These are phyloP conservation scores for Epichloe brachyelytri DNA, from an alignment of 2,329 filamentous ascomycete species.

Conservation along the genomic window DNA sequence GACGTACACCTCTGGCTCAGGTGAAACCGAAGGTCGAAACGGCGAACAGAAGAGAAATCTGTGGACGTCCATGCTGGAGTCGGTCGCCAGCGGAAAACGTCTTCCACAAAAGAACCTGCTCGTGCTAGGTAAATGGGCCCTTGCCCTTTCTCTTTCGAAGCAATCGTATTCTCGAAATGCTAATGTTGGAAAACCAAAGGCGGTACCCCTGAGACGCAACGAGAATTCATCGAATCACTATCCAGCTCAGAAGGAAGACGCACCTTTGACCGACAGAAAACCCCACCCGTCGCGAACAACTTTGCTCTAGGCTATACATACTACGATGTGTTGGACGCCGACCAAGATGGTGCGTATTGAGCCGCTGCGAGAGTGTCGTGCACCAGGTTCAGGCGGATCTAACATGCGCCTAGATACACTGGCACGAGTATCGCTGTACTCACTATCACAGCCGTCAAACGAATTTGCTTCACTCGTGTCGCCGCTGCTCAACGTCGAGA, in stretches of 20 bases:
- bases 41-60: slow-evolving; percentile 74
- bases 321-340: slow-evolving; percentile 83
- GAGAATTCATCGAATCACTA: slow-evolving; percentile 64
- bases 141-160: not conserved
- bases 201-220: slow-evolving; percentile 69
- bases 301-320: slow-evolving; percentile 93
- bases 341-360: slow-evolving; percentile 67
- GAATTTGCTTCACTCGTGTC: slow-evolving; percentile 73
- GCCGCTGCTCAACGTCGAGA: slow-evolving; percentile 71
- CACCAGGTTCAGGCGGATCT: slow-evolving; percentile 7
- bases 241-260: slow-evolving; percentile 41
- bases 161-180: not conserved
- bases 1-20: slow-evolving; percentile 44
- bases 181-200: slow-evolving; percentile 32
- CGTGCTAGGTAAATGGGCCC: slow-evolving; percentile 51
- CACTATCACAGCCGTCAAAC: slow-evolving; percentile 72
- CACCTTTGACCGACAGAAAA: slow-evolving; percentile 44
- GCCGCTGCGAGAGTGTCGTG: not conserved
- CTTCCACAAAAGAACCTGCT: slow-evolving; percentile 86
- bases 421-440: slow-evolving; percentile 77
- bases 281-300: slow-evolving; percentile 74
- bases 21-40: slow-evolving; percentile 42
- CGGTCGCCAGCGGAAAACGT: slow-evolving; percentile 77
- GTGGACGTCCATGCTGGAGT: slow-evolving; percentile 88
- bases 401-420: slow-evolving; percentile 57